Evolutionary conservation across 805 yeast species (phyloP), one percentile per base, ranked within the genome.

Genomic region (Yarrowia deformans): DNA sequence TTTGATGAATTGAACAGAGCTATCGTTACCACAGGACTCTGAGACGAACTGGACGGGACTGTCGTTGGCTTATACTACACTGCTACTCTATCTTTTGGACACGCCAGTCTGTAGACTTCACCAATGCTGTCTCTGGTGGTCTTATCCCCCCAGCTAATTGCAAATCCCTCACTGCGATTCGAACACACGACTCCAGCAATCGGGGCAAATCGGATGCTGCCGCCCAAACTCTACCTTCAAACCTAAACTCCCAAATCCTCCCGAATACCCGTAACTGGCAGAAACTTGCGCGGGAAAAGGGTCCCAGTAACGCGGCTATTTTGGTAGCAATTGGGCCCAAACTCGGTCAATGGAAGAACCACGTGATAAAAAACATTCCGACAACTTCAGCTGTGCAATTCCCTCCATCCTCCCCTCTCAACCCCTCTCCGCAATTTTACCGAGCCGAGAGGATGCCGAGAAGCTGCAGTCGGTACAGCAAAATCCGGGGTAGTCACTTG

Each of bases 381-480:
- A 35, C 13, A n/a, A 8, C 14, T 23, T 46, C 10, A 12, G 19
- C 18, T 1, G 8, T 14, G 13, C 34, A 54, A 7, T 52, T n/a
- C 8, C 42, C 9, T 13, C 14, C n/a, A 14, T 14, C 6, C 9
- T 3, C 14, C 14, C 18, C 23, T 23, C 5, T 23, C 48, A 23
- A 10, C 37, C 37, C 35, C 37, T 16, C 49, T 42, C 64, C 64
- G 60, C 49, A 13, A 13, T 42, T 29, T n/a, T 56, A 32, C 64
- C 64, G 64, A 56, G 49, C 64, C 64, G 64, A 56, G 37, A 56
- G 37, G 13, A 42, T 56, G 64, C 64, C 64, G 64, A 56, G 49
- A 56, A 18, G 40, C 32, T 56, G 64, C 64, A 56, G 48, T 6
- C 3, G 13, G 35, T 54, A 54, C 60, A 54, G 45, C 34, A 54